Percentiles rank a stretch among this genome's conserved stretches.
Evolutionary conservation across 306 rosid species (phyloP).

Genomic region (Echinosophora koreensis): DNA sequence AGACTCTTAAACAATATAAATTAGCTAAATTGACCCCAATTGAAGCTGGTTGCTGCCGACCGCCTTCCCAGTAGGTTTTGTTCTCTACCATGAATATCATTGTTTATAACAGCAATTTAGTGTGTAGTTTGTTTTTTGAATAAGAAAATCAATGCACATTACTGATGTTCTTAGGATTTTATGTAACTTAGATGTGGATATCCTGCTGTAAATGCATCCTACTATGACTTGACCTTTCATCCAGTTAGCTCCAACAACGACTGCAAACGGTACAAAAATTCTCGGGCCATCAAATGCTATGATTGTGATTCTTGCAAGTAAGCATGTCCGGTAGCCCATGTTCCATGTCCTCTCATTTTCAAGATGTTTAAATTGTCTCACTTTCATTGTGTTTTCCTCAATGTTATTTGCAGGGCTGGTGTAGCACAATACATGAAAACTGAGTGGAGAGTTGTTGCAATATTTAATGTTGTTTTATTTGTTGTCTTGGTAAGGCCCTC

Average conservation of each 20-base stretch:
- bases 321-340: slow-evolving; percentile 36
- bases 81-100: slow-evolving; percentile 29
- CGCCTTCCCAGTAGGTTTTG: slow-evolving; percentile 86
- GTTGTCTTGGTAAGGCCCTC: slow-evolving; percentile 72
- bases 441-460: slow-evolving; percentile 94
- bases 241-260: slow-evolving; percentile 76
- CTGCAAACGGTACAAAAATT: slow-evolving; percentile 90
- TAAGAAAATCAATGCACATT: slow-evolving; percentile 27
- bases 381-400: slow-evolving; percentile 32
- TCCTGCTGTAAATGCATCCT: slow-evolving; percentile 92
- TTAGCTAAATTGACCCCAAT: slow-evolving; percentile 79
- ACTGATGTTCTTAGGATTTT: slow-evolving; percentile 46
- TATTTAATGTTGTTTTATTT: slow-evolving; percentile 76
- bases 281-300: slow-evolving; percentile 77
- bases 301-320: slow-evolving; percentile 98
- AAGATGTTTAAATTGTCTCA: slow-evolving; percentile 29
- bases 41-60: slow-evolving; percentile 95
- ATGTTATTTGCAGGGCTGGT: slow-evolving; percentile 76
- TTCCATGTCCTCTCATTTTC: background rate
- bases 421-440: slow-evolving; percentile 98
- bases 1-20: slow-evolving; percentile 83
- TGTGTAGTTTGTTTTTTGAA: slow-evolving; percentile 22
- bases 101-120: slow-evolving; percentile 25
- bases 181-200: slow-evolving; percentile 79
- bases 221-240: slow-evolving; percentile 90